Conservation (phyloP, 192 early-diverging fungal species). For the Umbelopsis vinacea region DNA sequence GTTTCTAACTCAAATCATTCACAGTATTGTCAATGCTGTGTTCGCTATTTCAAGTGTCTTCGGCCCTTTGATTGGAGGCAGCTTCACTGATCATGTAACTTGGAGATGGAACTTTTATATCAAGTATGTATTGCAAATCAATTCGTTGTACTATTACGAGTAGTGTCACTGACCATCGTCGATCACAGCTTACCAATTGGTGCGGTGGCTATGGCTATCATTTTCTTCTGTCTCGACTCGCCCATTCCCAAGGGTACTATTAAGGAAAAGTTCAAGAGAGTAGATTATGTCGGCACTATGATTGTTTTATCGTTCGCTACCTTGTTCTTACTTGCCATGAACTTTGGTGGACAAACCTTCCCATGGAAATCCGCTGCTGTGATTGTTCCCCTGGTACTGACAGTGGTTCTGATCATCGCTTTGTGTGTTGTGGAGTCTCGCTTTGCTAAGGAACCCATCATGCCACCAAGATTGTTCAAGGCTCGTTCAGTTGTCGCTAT, state of each 20-base stretch:
- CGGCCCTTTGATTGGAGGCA: slow-evolving; percentile 46
- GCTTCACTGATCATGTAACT: slow-evolving; percentile 42
- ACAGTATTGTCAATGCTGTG: slow-evolving; percentile 40
- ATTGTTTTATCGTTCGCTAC: slow-evolving; percentile 52
- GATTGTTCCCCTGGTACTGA: slow-evolving; percentile 52
- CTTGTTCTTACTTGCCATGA: slow-evolving; percentile 66
- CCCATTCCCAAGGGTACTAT: slow-evolving; percentile 32
- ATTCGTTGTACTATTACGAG: neutral
- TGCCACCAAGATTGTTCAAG: slow-evolving; percentile 62
- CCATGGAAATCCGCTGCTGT: slow-evolving; percentile 61
- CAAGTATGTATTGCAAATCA: slow-evolving; percentile 32
- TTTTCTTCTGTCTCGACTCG: slow-evolving; percentile 42
- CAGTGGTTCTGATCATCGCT: slow-evolving; percentile 41
- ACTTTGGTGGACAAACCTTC: slow-evolving; percentile 66
- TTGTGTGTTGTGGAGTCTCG: slow-evolving; percentile 53
- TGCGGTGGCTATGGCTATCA: slow-evolving; percentile 44
- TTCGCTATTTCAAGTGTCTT: slow-evolving; percentile 43
- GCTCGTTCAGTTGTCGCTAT: slow-evolving; percentile 48
- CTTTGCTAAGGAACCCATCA: slow-evolving; percentile 62
- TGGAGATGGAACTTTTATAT: slow-evolving; percentile 50
- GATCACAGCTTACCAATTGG: slow-evolving; percentile 44
- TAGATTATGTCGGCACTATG: slow-evolving; percentile 63
- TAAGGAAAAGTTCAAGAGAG: slow-evolving; percentile 56
- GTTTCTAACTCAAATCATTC: neutral
- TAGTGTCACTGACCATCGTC: neutral